A percentile compares a stretch with the other conserved stretches of the same genome.
Evolutionary conservation across 73 alveolate species (phyloP).

Genomic region (Tetrahymena thermophila): DNA sequence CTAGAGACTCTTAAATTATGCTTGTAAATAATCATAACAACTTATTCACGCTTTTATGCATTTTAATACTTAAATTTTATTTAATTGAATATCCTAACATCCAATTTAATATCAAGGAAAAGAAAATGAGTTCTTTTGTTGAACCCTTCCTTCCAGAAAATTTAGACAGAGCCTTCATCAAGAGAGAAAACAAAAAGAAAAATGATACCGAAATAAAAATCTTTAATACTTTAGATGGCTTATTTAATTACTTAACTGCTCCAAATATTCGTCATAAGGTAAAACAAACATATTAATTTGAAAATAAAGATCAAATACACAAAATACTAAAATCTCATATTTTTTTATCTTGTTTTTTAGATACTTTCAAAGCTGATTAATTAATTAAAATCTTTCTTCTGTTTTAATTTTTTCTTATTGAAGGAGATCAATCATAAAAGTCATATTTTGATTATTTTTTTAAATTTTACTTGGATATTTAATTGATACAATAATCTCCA

Average conservation of each 20-base stretch:
- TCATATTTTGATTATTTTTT: neutral
- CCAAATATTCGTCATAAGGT: conserved; percentile 43
- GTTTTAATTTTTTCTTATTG: neutral
- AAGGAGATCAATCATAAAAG: neutral
- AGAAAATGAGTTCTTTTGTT: conserved; percentile 11
- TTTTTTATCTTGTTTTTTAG: neutral
- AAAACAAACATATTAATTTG: too few species aligned
- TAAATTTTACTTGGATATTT: too few species aligned
- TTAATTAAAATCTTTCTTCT: neutral
- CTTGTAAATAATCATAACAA: neutral
- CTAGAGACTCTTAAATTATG: conserved; percentile 20
- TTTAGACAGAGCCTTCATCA: conserved; percentile 21
- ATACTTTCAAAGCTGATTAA: neutral
- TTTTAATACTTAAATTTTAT: neutral
- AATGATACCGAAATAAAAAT: conserved; percentile 34
- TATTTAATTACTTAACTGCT: conserved; percentile 34
- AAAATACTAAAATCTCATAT: neutral
- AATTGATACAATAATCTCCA: neutral
- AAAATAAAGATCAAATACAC: too few species aligned
- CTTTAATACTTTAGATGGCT: conserved; percentile 29
- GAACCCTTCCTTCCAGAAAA: conserved; percentile 42
- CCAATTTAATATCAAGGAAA: neutral
- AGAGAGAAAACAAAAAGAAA: conserved; percentile 39
- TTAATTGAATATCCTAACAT: neutral
- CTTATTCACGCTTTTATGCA: neutral